Conservation (phyloP, 352 stramenopile species). For the Blastocystis sp. region DNA sequence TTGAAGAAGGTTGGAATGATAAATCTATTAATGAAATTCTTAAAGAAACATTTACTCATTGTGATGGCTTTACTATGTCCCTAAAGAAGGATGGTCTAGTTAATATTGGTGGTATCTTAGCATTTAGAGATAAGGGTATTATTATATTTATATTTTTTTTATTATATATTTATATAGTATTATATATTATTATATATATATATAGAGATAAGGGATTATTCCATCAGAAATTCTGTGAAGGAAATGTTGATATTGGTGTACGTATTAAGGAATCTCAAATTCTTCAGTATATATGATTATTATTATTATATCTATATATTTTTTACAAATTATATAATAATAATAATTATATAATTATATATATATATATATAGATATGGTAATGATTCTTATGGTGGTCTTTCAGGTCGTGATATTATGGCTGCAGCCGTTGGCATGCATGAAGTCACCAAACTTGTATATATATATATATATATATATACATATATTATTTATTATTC, state of each 20-base stretch:
- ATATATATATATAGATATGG: too few relatives aligned
- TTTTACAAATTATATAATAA: too few relatives aligned
- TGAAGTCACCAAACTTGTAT: too few relatives aligned
- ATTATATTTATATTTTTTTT: too few relatives aligned
- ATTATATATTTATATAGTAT: too few relatives aligned
- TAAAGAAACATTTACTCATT: constrained; percentile 33
- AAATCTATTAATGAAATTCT: constrained; percentile 23
- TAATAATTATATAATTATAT: too few relatives aligned
- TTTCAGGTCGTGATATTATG: constrained; percentile 34
- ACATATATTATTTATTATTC: too few relatives aligned
- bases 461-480: too few relatives aligned
- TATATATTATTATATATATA: constrained; percentile 17
- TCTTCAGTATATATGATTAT: too few relatives aligned
- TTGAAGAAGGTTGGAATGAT: constrained; percentile 33
- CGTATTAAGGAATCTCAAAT: constrained; percentile 38
- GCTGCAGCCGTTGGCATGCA: constrained; percentile 30
- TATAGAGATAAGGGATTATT: constrained; percentile 32
- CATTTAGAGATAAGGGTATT: constrained; percentile 31
- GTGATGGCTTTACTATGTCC: constrained; percentile 32
- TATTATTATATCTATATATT: too few relatives aligned
- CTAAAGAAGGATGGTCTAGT: constrained; percentile 39
- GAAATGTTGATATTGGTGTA: constrained; percentile 28
- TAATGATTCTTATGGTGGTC: constrained; percentile 35
- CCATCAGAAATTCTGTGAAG: constrained; percentile 32
- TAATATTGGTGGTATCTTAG: constrained; percentile 34